Percentiles rank a stretch among this genome's conserved stretches.
Conservation (phyloP, 2,329 filamentous ascomycete species). For the Ceratocystis alfenasii region DNA sequence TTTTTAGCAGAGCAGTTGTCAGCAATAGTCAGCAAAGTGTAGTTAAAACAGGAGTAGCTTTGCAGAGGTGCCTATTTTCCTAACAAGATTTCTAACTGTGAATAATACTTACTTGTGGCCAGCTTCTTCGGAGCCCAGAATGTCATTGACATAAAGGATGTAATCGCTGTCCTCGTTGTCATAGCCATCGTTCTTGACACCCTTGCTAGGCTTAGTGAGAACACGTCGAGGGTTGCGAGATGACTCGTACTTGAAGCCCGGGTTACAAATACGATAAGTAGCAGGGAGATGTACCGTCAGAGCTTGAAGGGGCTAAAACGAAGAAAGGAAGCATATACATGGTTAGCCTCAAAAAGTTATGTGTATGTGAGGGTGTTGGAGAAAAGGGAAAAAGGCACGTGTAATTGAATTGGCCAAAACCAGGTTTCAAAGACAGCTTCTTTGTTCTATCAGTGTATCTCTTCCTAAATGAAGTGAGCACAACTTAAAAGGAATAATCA, state of each 20-base stretch:
- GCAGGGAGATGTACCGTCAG: slow-evolving; percentile 84
- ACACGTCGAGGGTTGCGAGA: slow-evolving; percentile 91
- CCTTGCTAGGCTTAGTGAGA: slow-evolving; percentile 96
- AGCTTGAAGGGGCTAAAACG: slow-evolving; percentile 75
- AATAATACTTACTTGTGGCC: slow-evolving; percentile 68
- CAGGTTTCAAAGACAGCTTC: neutral
- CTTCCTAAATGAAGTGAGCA: too few species aligned
- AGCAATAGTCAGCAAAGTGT: neutral
- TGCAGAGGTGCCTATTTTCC: neutral
- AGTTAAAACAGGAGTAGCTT: neutral
- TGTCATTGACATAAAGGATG: slow-evolving; percentile 98
- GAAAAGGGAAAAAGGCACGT: too few species aligned
- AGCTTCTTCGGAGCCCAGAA: slow-evolving; percentile 91
- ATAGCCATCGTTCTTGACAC: slow-evolving; percentile 94
- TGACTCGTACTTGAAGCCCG: slow-evolving; percentile 95
- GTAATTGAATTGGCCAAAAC: neutral
- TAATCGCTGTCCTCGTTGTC: slow-evolving; percentile 99
- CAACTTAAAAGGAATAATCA: too few species aligned
- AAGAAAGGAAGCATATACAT: slow-evolving; percentile 1
- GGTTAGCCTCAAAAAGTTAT: slow-evolving; percentile 21
- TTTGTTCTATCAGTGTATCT: neutral
- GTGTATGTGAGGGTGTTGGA: too few species aligned
- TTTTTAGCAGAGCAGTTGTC: slow-evolving; percentile 28
- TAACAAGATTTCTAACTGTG: neutral
- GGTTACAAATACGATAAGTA: slow-evolving; percentile 97